Evolutionary conservation across 345 rosid genomes (phyloP).

Genomic region (Linum trigynum): DNA sequence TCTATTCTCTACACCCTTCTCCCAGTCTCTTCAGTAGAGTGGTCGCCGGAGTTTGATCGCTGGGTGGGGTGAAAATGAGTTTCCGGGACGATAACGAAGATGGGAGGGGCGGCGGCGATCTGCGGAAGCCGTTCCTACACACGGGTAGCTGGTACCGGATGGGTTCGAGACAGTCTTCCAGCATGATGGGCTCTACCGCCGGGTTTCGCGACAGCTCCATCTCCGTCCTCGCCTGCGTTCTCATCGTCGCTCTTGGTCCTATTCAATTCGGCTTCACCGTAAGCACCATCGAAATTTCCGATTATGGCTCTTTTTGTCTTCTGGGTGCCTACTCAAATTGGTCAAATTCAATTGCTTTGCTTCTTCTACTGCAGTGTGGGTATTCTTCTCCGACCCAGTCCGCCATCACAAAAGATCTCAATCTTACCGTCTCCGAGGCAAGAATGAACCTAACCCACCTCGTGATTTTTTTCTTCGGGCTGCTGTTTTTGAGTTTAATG

Average conservation of each 20-base stretch:
- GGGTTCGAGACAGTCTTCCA: conserved; percentile 86
- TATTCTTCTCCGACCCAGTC: conserved; percentile 92
- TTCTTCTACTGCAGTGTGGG: conserved; percentile 43
- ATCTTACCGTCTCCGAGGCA: conserved; percentile 81
- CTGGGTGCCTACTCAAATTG: neutral
- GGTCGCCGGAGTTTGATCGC: neutral
- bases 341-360: too few species aligned
- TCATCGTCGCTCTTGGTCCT: conserved; percentile 97
- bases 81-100: conserved; percentile 87
- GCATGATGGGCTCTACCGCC: conserved; percentile 87
- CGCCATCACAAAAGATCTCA: conserved; percentile 66
- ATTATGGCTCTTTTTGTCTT: conserved; percentile 6
- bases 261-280: conserved; percentile 98
- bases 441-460: conserved; percentile 1
- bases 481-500: conserved; percentile 18
- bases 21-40: too few species aligned
- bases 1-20: too few species aligned
- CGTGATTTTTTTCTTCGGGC: conserved; percentile 2
- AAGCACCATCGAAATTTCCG: conserved; percentile 14
- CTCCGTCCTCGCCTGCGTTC: conserved; percentile 86
- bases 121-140: conserved; percentile 82
- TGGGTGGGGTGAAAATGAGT: conserved; percentile 53
- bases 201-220: conserved; percentile 73
- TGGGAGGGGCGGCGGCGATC: conserved; percentile 37
- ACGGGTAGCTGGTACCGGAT: conserved; percentile 97